Evolutionary conservation across 2,329 filamentous ascomycete genomes (phyloP), one percentile per base, ranked within the genome.

Genomic region (Fusarium hainanense): DNA sequence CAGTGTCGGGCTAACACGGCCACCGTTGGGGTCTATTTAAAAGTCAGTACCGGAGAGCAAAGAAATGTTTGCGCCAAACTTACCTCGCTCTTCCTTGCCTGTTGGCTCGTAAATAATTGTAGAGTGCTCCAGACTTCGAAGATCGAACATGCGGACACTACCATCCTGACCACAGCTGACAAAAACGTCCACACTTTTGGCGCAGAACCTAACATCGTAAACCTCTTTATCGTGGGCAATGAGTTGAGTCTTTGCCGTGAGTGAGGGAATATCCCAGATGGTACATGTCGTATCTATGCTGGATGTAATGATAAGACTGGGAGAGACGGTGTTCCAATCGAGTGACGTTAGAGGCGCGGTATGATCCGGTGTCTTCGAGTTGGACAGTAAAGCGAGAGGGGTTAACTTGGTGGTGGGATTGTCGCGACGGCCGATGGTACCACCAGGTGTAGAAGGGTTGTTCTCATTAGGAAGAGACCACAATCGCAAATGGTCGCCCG

Each of bases 181-280:
- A 79, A 99, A 99, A 3, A 98, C 94, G 76, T 99, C 96, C n/a
- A 97, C 93, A 74, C 94, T 98, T 73, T 97, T 96, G 50, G 96
- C 96, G 82, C 96, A 99, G 82, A 99, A 99, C 21, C 96, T 90
- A 49, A 99, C 96, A 78, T 99, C 96, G 76, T 97, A 99, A 8
- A 99, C 96, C 81, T 99, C 96, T 81, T 98, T 98, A 82, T 99
- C 96, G 79, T 99, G 96, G 21, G 96, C 96, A 80, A 99, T 99
- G 47, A 99, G 85, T 79, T 99, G 96, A 3, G 96, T 99, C 82
- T 99, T 99, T 54, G 96, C 96, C 1, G 96, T 99, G 68, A 99
- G 85, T 2, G 96, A 98, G 6, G 96, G 96, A 58, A 99, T 99
- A 79, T 99, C 96, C 96, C 96, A 99, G 71, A 99, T 99, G 7